Evolutionary conservation across 225 moss, liverwort and hornwort species (phyloP).

Genomic region (Ulota crispa): DNA sequence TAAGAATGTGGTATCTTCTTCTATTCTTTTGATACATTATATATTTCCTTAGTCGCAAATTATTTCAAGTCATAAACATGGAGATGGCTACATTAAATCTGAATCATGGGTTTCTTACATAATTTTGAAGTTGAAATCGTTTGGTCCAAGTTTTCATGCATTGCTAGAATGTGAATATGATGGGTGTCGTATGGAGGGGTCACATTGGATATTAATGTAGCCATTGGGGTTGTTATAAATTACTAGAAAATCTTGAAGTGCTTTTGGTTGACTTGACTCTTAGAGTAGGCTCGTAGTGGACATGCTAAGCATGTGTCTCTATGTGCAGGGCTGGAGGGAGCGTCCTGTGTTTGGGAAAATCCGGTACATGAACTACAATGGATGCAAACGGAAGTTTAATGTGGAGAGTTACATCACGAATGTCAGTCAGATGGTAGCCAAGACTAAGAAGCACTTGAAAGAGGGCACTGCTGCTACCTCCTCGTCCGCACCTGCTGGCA

Average conservation of each 20-base stretch:
- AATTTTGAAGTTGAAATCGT: background rate
- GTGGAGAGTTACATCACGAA: conserved; percentile 81
- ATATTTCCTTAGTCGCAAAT: background rate
- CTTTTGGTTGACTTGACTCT: background rate
- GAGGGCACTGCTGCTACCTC: conserved; percentile 33
- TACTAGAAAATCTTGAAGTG: background rate
- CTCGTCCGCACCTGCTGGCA: conserved; percentile 17
- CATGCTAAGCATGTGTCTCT: background rate
- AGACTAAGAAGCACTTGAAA: conserved; percentile 56
- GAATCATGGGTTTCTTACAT: background rate
- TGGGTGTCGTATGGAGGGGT: background rate
- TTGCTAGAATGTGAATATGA: background rate
- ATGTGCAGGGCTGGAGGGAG: conserved; percentile 90
- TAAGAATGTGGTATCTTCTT: background rate
- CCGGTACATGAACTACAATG: conserved; percentile 85
- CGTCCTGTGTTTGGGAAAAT: conserved; percentile 92
- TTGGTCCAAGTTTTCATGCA: background rate
- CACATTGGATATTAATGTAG: background rate
- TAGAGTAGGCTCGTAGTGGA: background rate
- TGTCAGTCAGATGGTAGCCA: conserved; percentile 64
- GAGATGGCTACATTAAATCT: background rate
- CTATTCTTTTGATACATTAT: background rate
- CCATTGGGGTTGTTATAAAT: background rate
- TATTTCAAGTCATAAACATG: background rate
- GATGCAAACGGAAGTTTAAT: conserved; percentile 97